Evolutionary conservation across 352 stramenopile genomes (phyloP), one percentile per base, ranked within the genome.

Genomic region (Aphanomyces invadans): DNA sequence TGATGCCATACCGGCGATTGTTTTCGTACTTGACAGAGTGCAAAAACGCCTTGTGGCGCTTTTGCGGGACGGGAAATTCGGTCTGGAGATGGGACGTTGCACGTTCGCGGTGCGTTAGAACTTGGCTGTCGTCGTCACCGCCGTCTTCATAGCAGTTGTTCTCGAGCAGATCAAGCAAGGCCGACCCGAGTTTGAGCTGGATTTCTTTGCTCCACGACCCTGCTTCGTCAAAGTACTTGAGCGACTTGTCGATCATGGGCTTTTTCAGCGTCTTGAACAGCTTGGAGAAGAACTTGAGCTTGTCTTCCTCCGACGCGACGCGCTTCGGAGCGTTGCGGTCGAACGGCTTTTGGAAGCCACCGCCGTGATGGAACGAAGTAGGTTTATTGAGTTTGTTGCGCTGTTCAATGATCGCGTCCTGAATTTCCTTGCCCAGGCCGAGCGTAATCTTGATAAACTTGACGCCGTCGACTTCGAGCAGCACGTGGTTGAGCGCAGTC

Each of bases 111-210:
- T 10, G 17, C 1, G 29, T 21, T 29, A 31, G 11, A 9, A 67
- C 42, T 17, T 72, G 65, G n/a, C 87, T 74, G 5, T 44, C 48
- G 10, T 70, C 46, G 15, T 62, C 39, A 28, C 62, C 26, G 42
- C 66, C 60, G 29, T 57, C 49, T n/a, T 21, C 49, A 49, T 84
- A 88, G 65, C 83, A 92, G 44, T 85, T 90, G 32, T 82, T 81
- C 60, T 92, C 80, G 60, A 95, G 83, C 52, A 79, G 82, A 33
- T 92, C 83, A 3, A 95, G 76, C 15, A 95, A 54, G 0, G 81
- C 81, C 0, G 83, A 83, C n/a, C 86, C 86, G 21, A 98, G 77
- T 71, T 98, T 97, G 32, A 96, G 77, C 69, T 96, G 90, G 10
- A 95, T 71, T 11, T 83, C 76, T 62, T 90, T 91, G 62, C 91